Evolutionary conservation across 2,329 filamentous ascomycete genomes (phyloP), one percentile per base, ranked within the genome.

Genomic region (Aspergillus terreus): DNA sequence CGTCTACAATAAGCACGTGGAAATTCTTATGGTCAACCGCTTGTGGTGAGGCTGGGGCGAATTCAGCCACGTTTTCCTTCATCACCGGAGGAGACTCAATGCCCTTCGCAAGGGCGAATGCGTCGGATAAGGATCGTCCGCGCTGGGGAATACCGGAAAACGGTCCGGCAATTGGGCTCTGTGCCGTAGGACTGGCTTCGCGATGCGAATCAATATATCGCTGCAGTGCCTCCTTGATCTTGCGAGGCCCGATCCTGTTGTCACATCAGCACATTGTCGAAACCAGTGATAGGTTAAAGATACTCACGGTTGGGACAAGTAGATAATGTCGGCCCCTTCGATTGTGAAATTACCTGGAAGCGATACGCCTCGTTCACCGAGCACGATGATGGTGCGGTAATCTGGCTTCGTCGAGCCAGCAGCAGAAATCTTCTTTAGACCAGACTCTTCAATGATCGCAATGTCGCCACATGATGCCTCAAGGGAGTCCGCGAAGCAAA

Each of bases 1-100:
- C 72, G 48, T 75, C 72, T 1, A 75, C 72, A 11, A 75, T 61
- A 6, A 75, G 58, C 12, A 74, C 60, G 50, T 62, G 63, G 23
- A 58, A 51, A 15, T 42, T 51, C 1, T 43, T 47, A 12, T 36
- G 7, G 3, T 23, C 17, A 17, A 51, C 30, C 6, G 54, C 32
- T 36, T 54, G 44, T 1, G 52, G 42, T 30, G 36, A 33, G 5
- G 49, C 36, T 12, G 44, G 47, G 7, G 40, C 47, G 17, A 47
- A 56, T 10, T 60, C 51, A n/a, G 51, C 53, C 5, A 56, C 45
- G 21, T 43, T 57, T 2, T 56, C 54, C 42, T 49, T 43, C 7
- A 53, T 50, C n/a, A 57, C 55, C 1, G 54, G 58, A 3, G 59
- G 57, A 0, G 58, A 59, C 15, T 56, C 55, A 1, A 45, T 43